A percentile compares a stretch with the other conserved stretches of the same genome.
Evolutionary conservation across 2,329 filamentous ascomycete species (phyloP).

Genomic region (Dactylellina sp.): DNA sequence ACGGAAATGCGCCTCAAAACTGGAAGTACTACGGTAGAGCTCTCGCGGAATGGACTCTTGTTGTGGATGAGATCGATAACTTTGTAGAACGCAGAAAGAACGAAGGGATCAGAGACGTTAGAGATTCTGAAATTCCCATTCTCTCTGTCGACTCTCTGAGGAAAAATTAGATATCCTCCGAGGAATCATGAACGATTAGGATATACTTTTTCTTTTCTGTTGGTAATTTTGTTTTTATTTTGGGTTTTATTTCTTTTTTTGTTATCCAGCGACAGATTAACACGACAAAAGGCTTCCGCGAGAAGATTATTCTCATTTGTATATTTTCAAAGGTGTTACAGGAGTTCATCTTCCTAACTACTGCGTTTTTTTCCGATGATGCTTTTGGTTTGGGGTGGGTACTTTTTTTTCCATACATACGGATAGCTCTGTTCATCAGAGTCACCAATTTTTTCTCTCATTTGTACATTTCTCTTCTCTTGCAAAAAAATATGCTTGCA

Average conservation of each 20-base stretch:
- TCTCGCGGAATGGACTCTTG: constrained; percentile 80
- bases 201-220: constrained; percentile 1
- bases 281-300: not conserved
- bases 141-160: constrained; percentile 53
- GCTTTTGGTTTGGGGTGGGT: constrained; percentile 6
- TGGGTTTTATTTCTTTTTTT: not conserved
- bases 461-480: constrained; percentile 29
- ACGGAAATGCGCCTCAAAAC: constrained; percentile 43
- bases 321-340: constrained; percentile 21
- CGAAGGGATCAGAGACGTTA: constrained; percentile 65
- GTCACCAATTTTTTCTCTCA: constrained; percentile 9
- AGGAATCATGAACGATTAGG: constrained; percentile 1
- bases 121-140: constrained; percentile 51
- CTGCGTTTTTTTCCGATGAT: not conserved
- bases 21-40: constrained; percentile 76
- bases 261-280: constrained; percentile 17
- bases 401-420: constrained; percentile 4
- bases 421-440: constrained; percentile 7
- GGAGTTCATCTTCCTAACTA: constrained; percentile 12
- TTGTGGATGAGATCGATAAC: constrained; percentile 82
- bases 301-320: constrained; percentile 20
- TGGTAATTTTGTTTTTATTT: not conserved
- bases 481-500: constrained; percentile 21
- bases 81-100: constrained; percentile 81
- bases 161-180: constrained; percentile 32